phyloP scores from a whole-genome alignment of 2,329 filamentous ascomycete genomes.

The Talaromyces sp. region DNA sequence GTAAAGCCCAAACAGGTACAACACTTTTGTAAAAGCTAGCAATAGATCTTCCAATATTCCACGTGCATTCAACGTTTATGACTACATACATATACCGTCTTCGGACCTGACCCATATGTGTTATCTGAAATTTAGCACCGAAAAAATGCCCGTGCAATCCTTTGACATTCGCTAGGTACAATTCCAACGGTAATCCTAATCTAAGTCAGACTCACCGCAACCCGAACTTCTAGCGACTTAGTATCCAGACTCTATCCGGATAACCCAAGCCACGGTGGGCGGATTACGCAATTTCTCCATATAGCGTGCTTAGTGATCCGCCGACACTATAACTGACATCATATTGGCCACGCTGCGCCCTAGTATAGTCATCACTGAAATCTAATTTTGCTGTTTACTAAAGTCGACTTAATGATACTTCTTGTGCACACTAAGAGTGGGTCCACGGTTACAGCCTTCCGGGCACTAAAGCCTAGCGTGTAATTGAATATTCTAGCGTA shows the following conservation, averaged over 20 bases:
- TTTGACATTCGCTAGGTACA: background rate
- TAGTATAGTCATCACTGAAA: background rate
- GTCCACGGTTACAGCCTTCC: background rate
- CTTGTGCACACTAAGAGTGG: background rate
- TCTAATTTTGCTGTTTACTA: background rate
- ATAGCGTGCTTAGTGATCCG: background rate
- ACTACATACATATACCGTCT: background rate
- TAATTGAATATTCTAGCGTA: background rate
- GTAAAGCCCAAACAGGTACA: background rate
- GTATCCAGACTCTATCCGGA: background rate
- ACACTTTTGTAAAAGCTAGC: background rate
- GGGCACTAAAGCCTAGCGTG: background rate
- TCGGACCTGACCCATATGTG: background rate
- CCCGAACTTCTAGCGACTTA: background rate
- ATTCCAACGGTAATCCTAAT: background rate
- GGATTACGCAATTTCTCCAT: background rate
- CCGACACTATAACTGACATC: background rate
- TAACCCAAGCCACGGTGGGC: background rate
- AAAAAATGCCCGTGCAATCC: background rate
- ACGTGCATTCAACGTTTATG: background rate
- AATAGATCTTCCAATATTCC: background rate
- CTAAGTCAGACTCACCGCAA: background rate
- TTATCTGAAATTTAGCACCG: background rate
- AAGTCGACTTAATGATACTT: background rate
- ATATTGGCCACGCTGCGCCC: background rate